Percentiles rank a stretch among this genome's conserved stretches.
Evolutionary conservation across 2,329 filamentous ascomycete species (phyloP).

Genomic region (Cladosporium sp.): DNA sequence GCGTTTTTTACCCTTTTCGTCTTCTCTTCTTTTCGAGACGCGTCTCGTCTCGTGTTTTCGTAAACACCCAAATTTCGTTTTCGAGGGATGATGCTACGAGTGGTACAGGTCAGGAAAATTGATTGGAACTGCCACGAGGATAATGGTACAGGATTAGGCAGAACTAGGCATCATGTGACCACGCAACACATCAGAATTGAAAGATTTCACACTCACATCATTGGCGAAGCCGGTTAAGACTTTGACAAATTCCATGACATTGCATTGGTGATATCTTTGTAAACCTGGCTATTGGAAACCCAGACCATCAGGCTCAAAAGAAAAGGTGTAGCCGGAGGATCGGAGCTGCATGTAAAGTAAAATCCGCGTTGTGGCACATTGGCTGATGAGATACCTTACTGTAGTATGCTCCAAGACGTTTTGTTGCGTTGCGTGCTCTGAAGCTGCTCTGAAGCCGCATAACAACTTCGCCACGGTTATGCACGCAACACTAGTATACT

Average conservation of each 20-base stretch:
- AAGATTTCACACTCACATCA: neutral
- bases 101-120: neutral
- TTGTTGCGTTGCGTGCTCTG: too few relatives aligned
- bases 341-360: too few relatives aligned
- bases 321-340: too few relatives aligned
- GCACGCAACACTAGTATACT: neutral
- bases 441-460: neutral
- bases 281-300: neutral
- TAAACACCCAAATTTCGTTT: neutral
- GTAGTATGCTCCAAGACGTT: too few relatives aligned
- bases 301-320: too few relatives aligned
- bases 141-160: neutral
- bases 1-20: slow-evolving; percentile 9
- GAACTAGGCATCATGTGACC: slow-evolving; percentile 8
- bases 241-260: neutral
- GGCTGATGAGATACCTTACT: too few relatives aligned
- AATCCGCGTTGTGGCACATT: too few relatives aligned
- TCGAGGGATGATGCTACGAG: neutral
- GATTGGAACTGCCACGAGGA: neutral
- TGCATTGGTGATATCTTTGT: too few relatives aligned
- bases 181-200: slow-evolving; percentile 13
- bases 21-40: slow-evolving; percentile 9
- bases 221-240: neutral
- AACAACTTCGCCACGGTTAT: neutral
- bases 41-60: slow-evolving; percentile 1